These are phyloP conservation scores for Leucoagaricus sp. DNA, from an alignment of 1,284 basidiomycete species.

Conservation along the genomic window DNA sequence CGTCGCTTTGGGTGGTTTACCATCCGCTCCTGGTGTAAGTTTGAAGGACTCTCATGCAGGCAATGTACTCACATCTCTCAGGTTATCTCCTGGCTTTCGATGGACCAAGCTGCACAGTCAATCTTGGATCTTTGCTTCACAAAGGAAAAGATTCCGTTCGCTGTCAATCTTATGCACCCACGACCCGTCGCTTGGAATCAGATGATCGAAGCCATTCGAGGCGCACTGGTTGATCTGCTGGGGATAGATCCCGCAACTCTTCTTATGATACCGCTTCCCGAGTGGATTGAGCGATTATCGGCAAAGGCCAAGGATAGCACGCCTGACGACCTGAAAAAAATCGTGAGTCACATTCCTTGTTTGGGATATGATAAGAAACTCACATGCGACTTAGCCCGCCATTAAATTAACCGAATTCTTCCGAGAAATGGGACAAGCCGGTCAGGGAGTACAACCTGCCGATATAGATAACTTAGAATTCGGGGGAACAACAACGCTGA, in stretches of 20 bases:
- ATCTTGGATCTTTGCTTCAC: slow-evolving; percentile 29
- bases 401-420: slow-evolving; percentile 38
- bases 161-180: slow-evolving; percentile 39
- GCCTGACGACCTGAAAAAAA: background rate
- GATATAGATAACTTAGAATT: slow-evolving; percentile 17
- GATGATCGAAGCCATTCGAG: slow-evolving; percentile 26
- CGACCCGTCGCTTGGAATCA: slow-evolving; percentile 31
- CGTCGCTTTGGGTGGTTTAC: too few relatives aligned
- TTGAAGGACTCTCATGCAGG: too few relatives aligned
- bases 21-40: too few relatives aligned
- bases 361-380: background rate
- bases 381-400: slow-evolving; percentile 28
- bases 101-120: slow-evolving; percentile 29
- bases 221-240: slow-evolving; percentile 20
- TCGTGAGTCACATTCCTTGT: background rate
- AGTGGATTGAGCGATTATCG: slow-evolving; percentile 32
- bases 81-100: too few relatives aligned
- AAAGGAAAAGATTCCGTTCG: slow-evolving; percentile 12
- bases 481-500: slow-evolving; percentile 24
- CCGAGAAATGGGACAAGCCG: slow-evolving; percentile 19
- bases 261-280: slow-evolving; percentile 28
- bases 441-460: slow-evolving; percentile 8
- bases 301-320: background rate
- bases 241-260: slow-evolving; percentile 19
- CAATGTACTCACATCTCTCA: too few relatives aligned